Percentiles rank a stretch among this genome's conserved stretches.
phyloP scores from a whole-genome alignment of 352 stramenopile species.

The Globisporangium emineosum region DNA sequence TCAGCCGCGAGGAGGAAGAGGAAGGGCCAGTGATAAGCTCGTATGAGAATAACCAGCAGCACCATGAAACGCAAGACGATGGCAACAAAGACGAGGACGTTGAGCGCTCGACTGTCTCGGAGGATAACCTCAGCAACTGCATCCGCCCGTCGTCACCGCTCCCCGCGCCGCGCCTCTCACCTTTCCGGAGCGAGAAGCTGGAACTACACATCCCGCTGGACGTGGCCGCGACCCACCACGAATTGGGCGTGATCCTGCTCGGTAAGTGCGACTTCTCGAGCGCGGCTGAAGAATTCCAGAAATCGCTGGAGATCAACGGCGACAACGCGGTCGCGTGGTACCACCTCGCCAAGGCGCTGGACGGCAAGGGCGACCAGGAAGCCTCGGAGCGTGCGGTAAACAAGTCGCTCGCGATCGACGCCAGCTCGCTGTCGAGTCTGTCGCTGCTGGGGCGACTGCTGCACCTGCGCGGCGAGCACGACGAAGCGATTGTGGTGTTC shows the following conservation, averaged over 20 bases:
- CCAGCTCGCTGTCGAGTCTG: slow-evolving; percentile 44
- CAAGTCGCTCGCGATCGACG: slow-evolving; percentile 41
- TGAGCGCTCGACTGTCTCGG: slow-evolving; percentile 8
- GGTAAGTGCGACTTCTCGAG: slow-evolving; percentile 38
- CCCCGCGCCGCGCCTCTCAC: slow-evolving; percentile 7
- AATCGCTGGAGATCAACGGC: slow-evolving; percentile 35
- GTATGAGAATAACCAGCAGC: neutral
- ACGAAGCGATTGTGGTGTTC: slow-evolving; percentile 69
- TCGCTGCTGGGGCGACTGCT: slow-evolving; percentile 64
- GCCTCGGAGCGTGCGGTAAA: slow-evolving; percentile 51
- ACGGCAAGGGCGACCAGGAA: slow-evolving; percentile 34
- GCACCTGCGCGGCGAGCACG: slow-evolving; percentile 58
- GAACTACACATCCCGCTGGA: slow-evolving; percentile 34
- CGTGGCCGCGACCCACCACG: slow-evolving; percentile 43
- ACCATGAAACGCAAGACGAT: neutral
- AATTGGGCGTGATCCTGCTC: slow-evolving; percentile 48
- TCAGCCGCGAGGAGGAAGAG: neutral
- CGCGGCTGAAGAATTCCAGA: slow-evolving; percentile 39
- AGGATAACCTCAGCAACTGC: neutral
- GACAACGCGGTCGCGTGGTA: slow-evolving; percentile 44
- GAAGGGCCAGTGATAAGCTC: neutral
- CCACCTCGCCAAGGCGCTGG: slow-evolving; percentile 60
- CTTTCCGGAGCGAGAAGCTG: slow-evolving; percentile 16
- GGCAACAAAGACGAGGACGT: neutral
- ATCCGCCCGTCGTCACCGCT: slow-evolving; percentile 11